These are phyloP conservation scores for Glonium stellatum DNA, from an alignment of 495 filamentous ascomycete species.

Conservation along the genomic window DNA sequence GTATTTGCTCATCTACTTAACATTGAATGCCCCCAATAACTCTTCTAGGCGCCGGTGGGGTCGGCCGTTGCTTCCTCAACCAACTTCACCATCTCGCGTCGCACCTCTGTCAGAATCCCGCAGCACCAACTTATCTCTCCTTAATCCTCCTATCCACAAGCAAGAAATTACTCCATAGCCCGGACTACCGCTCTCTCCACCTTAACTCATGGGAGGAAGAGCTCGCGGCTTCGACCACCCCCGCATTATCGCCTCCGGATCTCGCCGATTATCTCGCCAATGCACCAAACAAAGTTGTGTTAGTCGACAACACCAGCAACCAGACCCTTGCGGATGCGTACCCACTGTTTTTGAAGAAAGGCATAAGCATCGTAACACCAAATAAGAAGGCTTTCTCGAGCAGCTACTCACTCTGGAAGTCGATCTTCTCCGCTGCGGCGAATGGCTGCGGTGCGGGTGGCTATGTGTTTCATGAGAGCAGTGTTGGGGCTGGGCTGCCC, in stretches of 20 bases:
- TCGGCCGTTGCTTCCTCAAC: slow-evolving; percentile 81
- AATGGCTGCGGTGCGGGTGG: slow-evolving; percentile 50
- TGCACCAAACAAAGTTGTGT: slow-evolving; percentile 63
- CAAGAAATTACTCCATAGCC: slow-evolving; percentile 64
- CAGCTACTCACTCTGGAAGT: slow-evolving; percentile 66
- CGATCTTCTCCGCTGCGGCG: slow-evolving; percentile 60
- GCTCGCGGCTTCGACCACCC: slow-evolving; percentile 49
- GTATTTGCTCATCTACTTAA: slow-evolving; percentile 27
- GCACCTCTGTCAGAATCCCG: slow-evolving; percentile 46
- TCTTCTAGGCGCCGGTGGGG: slow-evolving; percentile 73
- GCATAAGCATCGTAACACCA: slow-evolving; percentile 85
- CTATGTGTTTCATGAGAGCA: slow-evolving; percentile 85
- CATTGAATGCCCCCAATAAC: slow-evolving; percentile 8
- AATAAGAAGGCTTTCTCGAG: slow-evolving; percentile 97
- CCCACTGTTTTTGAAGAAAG: slow-evolving; percentile 65
- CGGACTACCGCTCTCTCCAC: slow-evolving; percentile 43
- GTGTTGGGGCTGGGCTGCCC: slow-evolving; percentile 85
- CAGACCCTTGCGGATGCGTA: slow-evolving; percentile 71
- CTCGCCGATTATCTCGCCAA: slow-evolving; percentile 63
- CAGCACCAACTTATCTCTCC: slow-evolving; percentile 51
- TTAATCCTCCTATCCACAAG: slow-evolving; percentile 76
- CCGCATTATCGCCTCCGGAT: slow-evolving; percentile 54
- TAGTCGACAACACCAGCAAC: slow-evolving; percentile 92
- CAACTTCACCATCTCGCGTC: slow-evolving; percentile 57
- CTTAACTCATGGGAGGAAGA: slow-evolving; percentile 32